Evolutionary conservation across 2,329 filamentous ascomycete genomes (phyloP).

Genomic region (Colletotrichum acutatum): DNA sequence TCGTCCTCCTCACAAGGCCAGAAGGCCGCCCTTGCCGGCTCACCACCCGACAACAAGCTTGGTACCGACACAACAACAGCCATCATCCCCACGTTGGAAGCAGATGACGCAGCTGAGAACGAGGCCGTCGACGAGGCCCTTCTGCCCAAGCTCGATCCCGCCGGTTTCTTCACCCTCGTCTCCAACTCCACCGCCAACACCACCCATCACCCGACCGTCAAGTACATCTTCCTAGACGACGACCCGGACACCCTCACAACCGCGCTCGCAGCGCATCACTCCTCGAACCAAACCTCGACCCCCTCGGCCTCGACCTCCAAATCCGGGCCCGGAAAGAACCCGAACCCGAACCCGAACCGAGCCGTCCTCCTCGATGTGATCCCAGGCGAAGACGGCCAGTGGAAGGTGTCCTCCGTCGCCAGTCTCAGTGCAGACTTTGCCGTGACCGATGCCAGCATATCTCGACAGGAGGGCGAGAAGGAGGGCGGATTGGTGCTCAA

Average conservation of each 20-base stretch:
- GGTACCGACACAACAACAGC: background rate
- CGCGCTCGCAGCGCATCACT: slow-evolving; percentile 59
- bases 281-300: slow-evolving; percentile 36
- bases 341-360: slow-evolving; percentile 47
- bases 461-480: slow-evolving; percentile 50
- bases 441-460: slow-evolving; percentile 58
- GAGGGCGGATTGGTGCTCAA: slow-evolving; percentile 64
- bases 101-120: background rate
- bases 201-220: slow-evolving; percentile 85
- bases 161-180: slow-evolving; percentile 79
- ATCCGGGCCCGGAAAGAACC: slow-evolving; percentile 34
- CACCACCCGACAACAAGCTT: background rate
- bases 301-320: slow-evolving; percentile 42
- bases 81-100: background rate
- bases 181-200: slow-evolving; percentile 79
- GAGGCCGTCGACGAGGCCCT: background rate
- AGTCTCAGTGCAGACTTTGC: slow-evolving; percentile 82
- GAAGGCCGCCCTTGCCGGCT: background rate
- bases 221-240: slow-evolving; percentile 95
- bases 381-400: slow-evolving; percentile 52
- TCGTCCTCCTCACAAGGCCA: slow-evolving; percentile 25
- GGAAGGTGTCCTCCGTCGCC: slow-evolving; percentile 73
- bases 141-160: slow-evolving; percentile 31
- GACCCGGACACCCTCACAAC: slow-evolving; percentile 81
- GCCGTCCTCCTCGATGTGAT: slow-evolving; percentile 68